These are phyloP conservation scores for Corymbia citriodora DNA, from an alignment of 441 rosid genomes.

Conservation along the genomic window DNA sequence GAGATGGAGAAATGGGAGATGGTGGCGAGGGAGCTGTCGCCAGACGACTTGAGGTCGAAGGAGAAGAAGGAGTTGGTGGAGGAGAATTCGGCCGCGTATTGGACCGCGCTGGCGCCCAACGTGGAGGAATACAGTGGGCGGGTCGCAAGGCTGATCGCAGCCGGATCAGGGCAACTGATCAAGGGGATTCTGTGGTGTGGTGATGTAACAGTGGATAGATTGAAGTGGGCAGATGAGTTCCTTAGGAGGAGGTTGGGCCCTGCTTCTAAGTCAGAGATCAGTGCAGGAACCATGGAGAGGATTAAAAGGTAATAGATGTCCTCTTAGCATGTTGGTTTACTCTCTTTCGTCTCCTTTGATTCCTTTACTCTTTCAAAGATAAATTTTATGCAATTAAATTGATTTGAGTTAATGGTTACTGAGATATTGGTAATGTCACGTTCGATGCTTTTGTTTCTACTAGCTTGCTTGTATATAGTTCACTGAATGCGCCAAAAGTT, in stretches of 20 bases:
- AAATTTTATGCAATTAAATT: neutral
- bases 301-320: slow-evolving; percentile 51
- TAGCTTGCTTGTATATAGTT: neutral
- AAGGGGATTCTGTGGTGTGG: slow-evolving; percentile 94
- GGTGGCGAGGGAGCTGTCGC: slow-evolving; percentile 44
- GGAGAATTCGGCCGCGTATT: slow-evolving; percentile 70
- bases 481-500: neutral
- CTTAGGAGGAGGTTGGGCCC: slow-evolving; percentile 48
- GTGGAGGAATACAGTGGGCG: slow-evolving; percentile 76
- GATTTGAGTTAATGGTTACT: neutral
- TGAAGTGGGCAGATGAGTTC: slow-evolving; percentile 66
- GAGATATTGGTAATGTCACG: neutral
- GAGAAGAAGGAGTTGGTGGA: slow-evolving; percentile 48
- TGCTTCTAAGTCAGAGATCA: slow-evolving; percentile 37
- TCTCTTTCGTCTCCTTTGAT: neutral
- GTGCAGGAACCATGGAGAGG: slow-evolving; percentile 60
- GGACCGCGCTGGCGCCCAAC: slow-evolving; percentile 95
- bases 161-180: slow-evolving; percentile 84
- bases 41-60: slow-evolving; percentile 17
- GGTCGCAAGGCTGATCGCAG: slow-evolving; percentile 68
- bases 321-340: neutral
- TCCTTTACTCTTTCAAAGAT: neutral
- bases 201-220: slow-evolving; percentile 76
- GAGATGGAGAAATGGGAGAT: slow-evolving; percentile 35
- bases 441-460: neutral